Percentiles rank a stretch among this genome's conserved stretches.
Evolutionary conservation across 2,329 filamentous ascomycete genomes (phyloP).

Genomic region (Aspergillus floridensis): DNA sequence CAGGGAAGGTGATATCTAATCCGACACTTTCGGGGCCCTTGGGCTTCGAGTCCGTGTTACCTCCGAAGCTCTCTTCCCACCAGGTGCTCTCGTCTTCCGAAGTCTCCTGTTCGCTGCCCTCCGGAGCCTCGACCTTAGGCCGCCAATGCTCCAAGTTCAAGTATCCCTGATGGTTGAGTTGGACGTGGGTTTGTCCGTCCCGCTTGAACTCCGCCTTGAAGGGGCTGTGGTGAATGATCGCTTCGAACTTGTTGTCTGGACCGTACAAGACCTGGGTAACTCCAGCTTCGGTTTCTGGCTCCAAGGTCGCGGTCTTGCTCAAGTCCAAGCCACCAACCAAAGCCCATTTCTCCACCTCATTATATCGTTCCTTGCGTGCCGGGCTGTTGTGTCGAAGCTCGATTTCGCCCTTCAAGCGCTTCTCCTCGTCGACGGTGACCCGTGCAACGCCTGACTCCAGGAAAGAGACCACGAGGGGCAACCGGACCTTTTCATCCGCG

Average conservation of each 20-base stretch:
- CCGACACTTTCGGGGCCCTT: constrained; percentile 88
- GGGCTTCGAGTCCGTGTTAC: constrained; percentile 94
- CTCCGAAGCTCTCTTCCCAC: constrained; percentile 97
- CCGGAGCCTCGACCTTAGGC: constrained; percentile 69
- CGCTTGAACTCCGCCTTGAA: constrained; percentile 84
- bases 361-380: constrained; percentile 87
- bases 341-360: constrained; percentile 82
- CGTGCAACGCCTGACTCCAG: constrained; percentile 85
- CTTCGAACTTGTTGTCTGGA: constrained; percentile 71
- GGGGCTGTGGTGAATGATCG: constrained; percentile 76
- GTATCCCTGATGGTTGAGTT: constrained; percentile 83
- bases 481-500: constrained; percentile 65
- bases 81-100: constrained; percentile 72
- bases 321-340: constrained; percentile 76
- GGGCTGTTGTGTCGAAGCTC: constrained; percentile 80
- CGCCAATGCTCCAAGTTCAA: constrained; percentile 97
- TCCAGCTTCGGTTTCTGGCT: constrained; percentile 62
- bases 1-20: constrained; percentile 86
- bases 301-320: constrained; percentile 69
- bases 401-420: constrained; percentile 82
- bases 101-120: constrained; percentile 49
- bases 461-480: constrained; percentile 85
- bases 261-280: constrained; percentile 77
- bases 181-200: constrained; percentile 76
- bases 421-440: constrained; percentile 88